phyloP scores from a whole-genome alignment of 371 early-diverging fungal genomes.

The Syncephalastrum sp. region DNA sequence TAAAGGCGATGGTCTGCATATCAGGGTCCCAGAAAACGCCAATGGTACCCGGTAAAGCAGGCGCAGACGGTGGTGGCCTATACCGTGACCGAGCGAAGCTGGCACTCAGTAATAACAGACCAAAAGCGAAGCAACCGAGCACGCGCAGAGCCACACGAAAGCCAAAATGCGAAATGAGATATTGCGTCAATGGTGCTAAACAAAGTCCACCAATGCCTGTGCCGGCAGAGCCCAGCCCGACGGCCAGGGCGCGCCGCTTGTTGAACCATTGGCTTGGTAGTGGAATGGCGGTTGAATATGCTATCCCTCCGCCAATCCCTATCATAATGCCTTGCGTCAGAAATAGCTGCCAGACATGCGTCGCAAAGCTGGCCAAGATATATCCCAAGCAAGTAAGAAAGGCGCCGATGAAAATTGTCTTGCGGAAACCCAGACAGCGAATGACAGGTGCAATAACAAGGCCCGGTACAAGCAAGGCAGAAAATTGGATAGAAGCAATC shows the following conservation, averaged over 20 bases:
- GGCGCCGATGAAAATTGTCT: conserved; percentile 51
- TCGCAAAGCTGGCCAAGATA: conserved; percentile 43
- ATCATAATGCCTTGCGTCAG: conserved; percentile 55
- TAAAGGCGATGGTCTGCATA: conserved; percentile 2
- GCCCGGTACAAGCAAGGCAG: neutral
- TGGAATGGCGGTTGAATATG: conserved; percentile 36
- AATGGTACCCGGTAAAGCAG: neutral
- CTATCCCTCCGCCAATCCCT: conserved; percentile 36
- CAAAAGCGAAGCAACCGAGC: conserved; percentile 33
- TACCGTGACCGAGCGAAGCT: conserved; percentile 32
- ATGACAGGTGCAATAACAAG: conserved; percentile 54
- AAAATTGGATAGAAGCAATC: too few relatives aligned
- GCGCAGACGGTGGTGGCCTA: conserved; percentile 20
- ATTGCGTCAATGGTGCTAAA: conserved; percentile 58
- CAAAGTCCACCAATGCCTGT: conserved; percentile 75
- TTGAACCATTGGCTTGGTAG: conserved; percentile 48
- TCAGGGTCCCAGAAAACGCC: conserved; percentile 16
- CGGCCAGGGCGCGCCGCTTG: conserved; percentile 40
- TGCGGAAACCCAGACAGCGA: conserved; percentile 46
- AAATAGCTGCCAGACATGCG: conserved; percentile 47
- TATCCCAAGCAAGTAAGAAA: conserved; percentile 20
- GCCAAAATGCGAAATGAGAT: conserved; percentile 48
- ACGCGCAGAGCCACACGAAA: conserved; percentile 55
- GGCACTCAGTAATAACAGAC: conserved; percentile 12
- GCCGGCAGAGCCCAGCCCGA: conserved; percentile 63